Base-by-base conservation (phyloP, 768 basidiomycete species). In the Chalciporus pseudorubinellus region DNA sequence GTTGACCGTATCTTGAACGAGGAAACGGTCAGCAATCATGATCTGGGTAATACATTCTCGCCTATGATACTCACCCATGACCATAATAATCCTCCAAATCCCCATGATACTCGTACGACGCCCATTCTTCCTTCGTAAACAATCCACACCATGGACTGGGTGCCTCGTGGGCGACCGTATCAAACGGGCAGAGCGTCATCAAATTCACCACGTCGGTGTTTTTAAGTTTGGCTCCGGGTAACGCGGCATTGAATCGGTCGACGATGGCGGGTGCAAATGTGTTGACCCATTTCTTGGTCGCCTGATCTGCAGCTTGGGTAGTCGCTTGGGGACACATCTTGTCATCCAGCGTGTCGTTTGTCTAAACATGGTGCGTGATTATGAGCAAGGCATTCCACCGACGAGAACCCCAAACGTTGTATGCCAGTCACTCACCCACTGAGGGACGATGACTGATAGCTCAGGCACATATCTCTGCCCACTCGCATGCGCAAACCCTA, bases 31-130 rank as follows among this genome's bases (percentile, higher is more conserved):
- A n/a, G n/a, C n/a, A n/a, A n/a, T n/a, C n/a, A n/a, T n/a, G n/a
- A n/a, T n/a, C n/a, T 9, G 9, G 26, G 26, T 28, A 28, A 28
- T 5, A 4, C 26, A 4, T 9, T 9, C 26, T 9, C 26, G 6
- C 26, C 26, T 9, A 4, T 9, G 29, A 9, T 12, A 43, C 63
- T 13, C 42, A 86, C 82, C 89, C 87, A 9, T 80, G 87, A 12
- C 74, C 72, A 60, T 93, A 93, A 63, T 81, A 93, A 64, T 91
- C 85, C 57, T 78, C 76, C 12, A 93, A 69, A 60, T 92, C 90
- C 5, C 75, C 75, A 29, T 70, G 70, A 61, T 89, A 90, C 58
- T 85, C 88, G 56, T 81, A 85, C 1, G 72, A 74, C 10, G 68
- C 68, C 63, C 85, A 92, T 36, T 91, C 89, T 0, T 74, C 67